A percentile compares a stretch with the other conserved stretches of the same genome.
phyloP scores from a whole-genome alignment of 768 basidiomycete genomes.

The Mycena vulgaris region DNA sequence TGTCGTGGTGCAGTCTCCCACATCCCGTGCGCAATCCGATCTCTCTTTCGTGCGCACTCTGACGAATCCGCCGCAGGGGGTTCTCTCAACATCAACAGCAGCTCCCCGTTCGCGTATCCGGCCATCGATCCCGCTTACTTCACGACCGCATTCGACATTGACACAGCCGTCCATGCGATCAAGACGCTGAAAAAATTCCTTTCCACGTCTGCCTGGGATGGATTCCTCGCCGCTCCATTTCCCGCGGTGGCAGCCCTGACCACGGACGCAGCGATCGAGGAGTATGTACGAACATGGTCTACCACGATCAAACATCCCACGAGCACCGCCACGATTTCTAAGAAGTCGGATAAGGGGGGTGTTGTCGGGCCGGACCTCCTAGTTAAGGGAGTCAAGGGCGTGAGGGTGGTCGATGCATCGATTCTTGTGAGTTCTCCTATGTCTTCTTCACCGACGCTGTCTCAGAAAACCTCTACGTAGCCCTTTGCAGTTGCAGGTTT shows the following conservation, averaged over 20 bases:
- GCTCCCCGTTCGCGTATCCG: constrained; percentile 15
- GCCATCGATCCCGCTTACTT: constrained; percentile 25
- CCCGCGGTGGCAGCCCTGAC: background rate
- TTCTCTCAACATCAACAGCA: constrained; percentile 14
- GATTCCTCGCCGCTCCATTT: constrained; percentile 19
- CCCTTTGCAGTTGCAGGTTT: background rate
- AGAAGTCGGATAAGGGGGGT: background rate
- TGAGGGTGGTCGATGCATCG: constrained; percentile 37
- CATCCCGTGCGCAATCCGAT: constrained; percentile 14
- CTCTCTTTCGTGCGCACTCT: background rate
- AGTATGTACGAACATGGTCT: constrained; percentile 19
- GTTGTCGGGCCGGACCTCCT: constrained; percentile 28
- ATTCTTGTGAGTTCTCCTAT: constrained; percentile 7
- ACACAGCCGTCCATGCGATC: constrained; percentile 13
- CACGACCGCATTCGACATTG: constrained; percentile 21
- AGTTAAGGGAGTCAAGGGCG: constrained; percentile 21
- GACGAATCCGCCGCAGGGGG: background rate
- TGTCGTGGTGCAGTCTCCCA: constrained; percentile 19
- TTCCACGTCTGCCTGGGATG: constrained; percentile 23
- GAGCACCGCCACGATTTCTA: constrained; percentile 27
- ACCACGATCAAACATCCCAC: constrained; percentile 21
- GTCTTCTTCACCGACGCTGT: background rate
- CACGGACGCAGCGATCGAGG: constrained; percentile 24
- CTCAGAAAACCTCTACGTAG: background rate
- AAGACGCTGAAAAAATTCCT: constrained; percentile 9